phyloP scores from a whole-genome alignment of 495 filamentous ascomycete species.

The Aspergillus cavernicola region DNA sequence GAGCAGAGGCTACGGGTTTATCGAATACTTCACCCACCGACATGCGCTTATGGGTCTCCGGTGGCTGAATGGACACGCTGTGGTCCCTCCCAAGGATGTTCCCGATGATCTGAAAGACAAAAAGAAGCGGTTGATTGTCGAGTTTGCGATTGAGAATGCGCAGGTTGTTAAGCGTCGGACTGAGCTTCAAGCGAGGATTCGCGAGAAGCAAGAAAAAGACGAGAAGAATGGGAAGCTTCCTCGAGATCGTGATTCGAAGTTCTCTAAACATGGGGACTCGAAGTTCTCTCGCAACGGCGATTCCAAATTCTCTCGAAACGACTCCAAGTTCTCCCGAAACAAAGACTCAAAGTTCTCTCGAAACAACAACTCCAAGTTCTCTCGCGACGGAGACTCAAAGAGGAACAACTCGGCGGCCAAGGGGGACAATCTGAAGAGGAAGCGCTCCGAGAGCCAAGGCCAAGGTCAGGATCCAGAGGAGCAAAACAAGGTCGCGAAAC shows the following conservation, averaged over 20 bases:
- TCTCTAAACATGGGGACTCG: too few species aligned
- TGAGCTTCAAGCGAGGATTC: conserved; percentile 63
- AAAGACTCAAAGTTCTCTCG: too few species aligned
- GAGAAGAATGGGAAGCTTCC: conserved; percentile 10
- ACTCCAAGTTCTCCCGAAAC: too few species aligned
- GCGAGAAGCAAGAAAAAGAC: conserved; percentile 24
- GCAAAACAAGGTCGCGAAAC: conserved; percentile 55
- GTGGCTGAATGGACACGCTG: conserved; percentile 83
- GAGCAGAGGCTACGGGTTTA: conserved; percentile 92
- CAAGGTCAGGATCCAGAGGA: conserved; percentile 31
- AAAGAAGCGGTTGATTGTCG: conserved; percentile 82
- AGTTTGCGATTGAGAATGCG: conserved; percentile 98
- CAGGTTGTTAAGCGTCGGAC: conserved; percentile 80
- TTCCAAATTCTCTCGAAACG: too few species aligned
- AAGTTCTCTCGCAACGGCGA: too few species aligned
- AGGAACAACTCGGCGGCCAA: conserved; percentile 3
- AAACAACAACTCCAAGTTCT: too few species aligned
- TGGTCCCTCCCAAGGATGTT: conserved; percentile 36
- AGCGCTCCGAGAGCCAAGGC: conserved; percentile 34
- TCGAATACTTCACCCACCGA: conserved; percentile 92
- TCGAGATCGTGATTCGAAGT: too few species aligned
- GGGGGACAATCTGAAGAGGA: conserved; percentile 35
- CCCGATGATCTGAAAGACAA: conserved; percentile 49
- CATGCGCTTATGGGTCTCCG: conserved; percentile 93
- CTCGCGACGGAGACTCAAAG: background rate